Percentiles rank a stretch among this genome's conserved stretches.
Conservation (phyloP, 768 basidiomycete genomes). For the Pleurotus cornucopiae region DNA sequence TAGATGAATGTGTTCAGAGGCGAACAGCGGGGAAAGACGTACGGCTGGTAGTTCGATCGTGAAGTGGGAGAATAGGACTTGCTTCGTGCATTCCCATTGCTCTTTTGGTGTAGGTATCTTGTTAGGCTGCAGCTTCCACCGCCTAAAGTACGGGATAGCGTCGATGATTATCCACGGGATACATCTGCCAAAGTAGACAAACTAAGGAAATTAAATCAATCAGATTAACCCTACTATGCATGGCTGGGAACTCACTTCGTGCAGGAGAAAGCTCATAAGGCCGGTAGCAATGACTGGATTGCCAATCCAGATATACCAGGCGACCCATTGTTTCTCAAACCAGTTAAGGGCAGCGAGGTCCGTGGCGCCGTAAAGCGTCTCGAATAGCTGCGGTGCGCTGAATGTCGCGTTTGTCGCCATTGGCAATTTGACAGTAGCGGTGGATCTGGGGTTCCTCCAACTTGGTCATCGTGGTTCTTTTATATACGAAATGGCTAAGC, state of each 20-base stretch:
- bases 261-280: constrained; percentile 85
- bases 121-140: constrained; percentile 89
- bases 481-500: background rate
- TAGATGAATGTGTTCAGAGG: background rate
- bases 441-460: background rate
- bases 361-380: constrained; percentile 47
- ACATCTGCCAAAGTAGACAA: constrained; percentile 95
- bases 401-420: constrained; percentile 5
- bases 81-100: constrained; percentile 96
- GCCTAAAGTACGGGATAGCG: constrained; percentile 85
- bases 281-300: constrained; percentile 94
- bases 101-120: constrained; percentile 79
- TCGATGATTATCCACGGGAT: constrained; percentile 97
- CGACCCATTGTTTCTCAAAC: constrained; percentile 78
- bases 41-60: constrained; percentile 91
- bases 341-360: constrained; percentile 61
- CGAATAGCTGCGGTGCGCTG: constrained; percentile 20
- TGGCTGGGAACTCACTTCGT: constrained; percentile 67
- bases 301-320: constrained; percentile 82
- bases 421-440: background rate
- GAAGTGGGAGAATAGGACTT: constrained; percentile 92
- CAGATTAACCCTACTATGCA: background rate
- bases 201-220: constrained; percentile 33
- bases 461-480: background rate
- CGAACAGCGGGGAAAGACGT: constrained; percentile 21